Evolutionary conservation across 225 moss, liverwort and hornwort genomes (phyloP).

Genomic region (Takakia lepidozioides): DNA sequence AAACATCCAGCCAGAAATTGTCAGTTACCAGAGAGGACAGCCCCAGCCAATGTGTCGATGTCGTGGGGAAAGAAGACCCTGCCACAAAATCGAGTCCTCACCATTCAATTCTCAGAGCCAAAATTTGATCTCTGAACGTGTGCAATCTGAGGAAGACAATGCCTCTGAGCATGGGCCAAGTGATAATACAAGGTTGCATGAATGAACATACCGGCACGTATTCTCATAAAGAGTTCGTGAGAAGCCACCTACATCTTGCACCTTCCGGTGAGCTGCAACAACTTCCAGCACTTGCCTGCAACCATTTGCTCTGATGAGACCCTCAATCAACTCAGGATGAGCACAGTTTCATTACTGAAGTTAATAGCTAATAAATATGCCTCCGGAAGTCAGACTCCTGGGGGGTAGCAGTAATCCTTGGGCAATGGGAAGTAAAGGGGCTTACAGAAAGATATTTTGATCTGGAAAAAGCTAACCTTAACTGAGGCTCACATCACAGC

Average conservation of each 20-base stretch:
- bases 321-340: no score
- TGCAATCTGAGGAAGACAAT: no score
- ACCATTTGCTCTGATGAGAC: no score
- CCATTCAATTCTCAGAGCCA: not conserved
- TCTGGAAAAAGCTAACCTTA: no score
- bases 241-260: slow-evolving; percentile 59
- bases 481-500: no score
- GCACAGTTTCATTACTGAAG: no score
- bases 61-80: slow-evolving; percentile 95
- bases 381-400: no score
- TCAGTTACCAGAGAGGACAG: slow-evolving; percentile 21
- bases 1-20: no score
- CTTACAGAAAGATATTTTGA: no score
- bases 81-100: slow-evolving; percentile 4
- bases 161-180: not conserved
- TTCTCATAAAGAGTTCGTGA: slow-evolving; percentile 72
- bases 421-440: no score
- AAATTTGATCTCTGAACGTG: not conserved
- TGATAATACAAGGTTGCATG: not conserved
- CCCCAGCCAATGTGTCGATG: slow-evolving; percentile 74
- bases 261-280: slow-evolving; percentile 61
- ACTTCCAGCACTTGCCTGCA: slow-evolving; percentile 94
- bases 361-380: no score
- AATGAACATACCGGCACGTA: slow-evolving; percentile 60
- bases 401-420: no score